Base-by-base conservation (phyloP, 192 early-diverging fungal species). In the Diversispora epigaea region DNA sequence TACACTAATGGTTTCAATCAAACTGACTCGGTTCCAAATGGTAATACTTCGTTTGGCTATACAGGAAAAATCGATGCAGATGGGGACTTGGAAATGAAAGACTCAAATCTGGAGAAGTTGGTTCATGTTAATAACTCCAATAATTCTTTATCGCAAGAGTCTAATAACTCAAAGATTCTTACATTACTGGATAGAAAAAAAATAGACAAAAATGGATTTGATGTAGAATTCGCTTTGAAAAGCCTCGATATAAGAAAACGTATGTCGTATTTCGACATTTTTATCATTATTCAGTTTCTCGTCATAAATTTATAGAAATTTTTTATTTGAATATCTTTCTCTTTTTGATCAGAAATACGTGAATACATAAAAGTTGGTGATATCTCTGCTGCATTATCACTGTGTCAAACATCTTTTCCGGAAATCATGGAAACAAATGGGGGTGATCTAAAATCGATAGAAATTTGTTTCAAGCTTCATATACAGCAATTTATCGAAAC, bases 401-500 rank as follows among this genome's bases (percentile, higher is more conserved):
- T 83, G 25, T 79, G 80, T 62, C 77, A 77, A 63, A 54, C 73
- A n/a, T 67, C 77, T 3, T 85, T 81, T 56, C 81, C 80, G 25
- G 75, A 68, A 32, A 77, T 83, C 5, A 67, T 80, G 12, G 76
- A 78, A 43, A 77, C 78, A 46, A 79, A 82, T 22, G 79, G 70
- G 22, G 52, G 71, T 46, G 75, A 76, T 5, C 55, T 78, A 6
- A 77, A 77, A 32, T 80, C 82, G 17, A 80, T 84, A 43, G 82
- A 86, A 12, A 80, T 91, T 52, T 75, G 75, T 14, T 91, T 91
- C 75, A 78, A 83, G 69, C 77, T 91, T n/a, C 80, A 88, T 25
- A 89, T 86, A 64, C 91, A 92, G 65, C 73, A 80, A 65, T 92
- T 90, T 82, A 85, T 92, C 32, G 91, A 92, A 76, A 80, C 74